Percentiles rank a stretch among this genome's conserved stretches.
phyloP scores from a whole-genome alignment of 805 yeast genomes.

The Zygotorulaspora florentina region DNA sequence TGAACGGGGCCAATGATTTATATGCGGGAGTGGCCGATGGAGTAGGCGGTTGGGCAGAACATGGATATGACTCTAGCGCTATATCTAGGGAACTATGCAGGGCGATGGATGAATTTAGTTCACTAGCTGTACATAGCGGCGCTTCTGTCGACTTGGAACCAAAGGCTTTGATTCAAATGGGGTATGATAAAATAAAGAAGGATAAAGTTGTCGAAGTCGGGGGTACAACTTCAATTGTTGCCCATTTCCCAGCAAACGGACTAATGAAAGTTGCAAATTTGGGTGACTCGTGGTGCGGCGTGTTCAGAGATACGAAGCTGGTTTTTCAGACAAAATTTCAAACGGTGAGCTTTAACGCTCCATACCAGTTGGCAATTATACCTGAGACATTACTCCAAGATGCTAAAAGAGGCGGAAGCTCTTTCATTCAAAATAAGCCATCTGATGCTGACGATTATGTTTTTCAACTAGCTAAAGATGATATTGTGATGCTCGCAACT shows the following conservation, averaged over 20 bases:
- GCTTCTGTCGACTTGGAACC: slow-evolving; percentile 33
- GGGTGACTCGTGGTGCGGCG: slow-evolving; percentile 94
- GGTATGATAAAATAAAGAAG: slow-evolving; percentile 50
- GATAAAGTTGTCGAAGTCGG: slow-evolving; percentile 76
- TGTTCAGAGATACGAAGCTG: slow-evolving; percentile 63
- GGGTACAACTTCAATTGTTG: slow-evolving; percentile 89
- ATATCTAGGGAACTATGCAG: slow-evolving; percentile 75
- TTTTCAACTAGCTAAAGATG: slow-evolving; percentile 65
- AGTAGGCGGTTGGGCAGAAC: slow-evolving; percentile 95
- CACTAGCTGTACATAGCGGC: slow-evolving; percentile 9
- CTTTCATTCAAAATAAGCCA: slow-evolving; percentile 71
- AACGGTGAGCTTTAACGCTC: slow-evolving; percentile 86
- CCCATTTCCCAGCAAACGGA: slow-evolving; percentile 55
- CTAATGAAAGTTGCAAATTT: slow-evolving; percentile 64
- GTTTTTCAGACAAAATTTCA: slow-evolving; percentile 69
- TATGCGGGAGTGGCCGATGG: slow-evolving; percentile 91
- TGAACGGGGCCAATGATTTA: slow-evolving; percentile 31
- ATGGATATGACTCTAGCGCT: slow-evolving; percentile 85
- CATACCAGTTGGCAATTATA: slow-evolving; percentile 82
- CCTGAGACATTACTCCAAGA: slow-evolving; percentile 56
- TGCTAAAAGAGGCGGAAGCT: slow-evolving; percentile 52
- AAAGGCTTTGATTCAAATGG: slow-evolving; percentile 46
- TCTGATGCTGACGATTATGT: slow-evolving; percentile 59
- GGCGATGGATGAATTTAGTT: slow-evolving; percentile 41
- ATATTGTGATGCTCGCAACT: slow-evolving; percentile 79